These are phyloP conservation scores for Metarhizium brunneum DNA, from an alignment of 2,329 filamentous ascomycete genomes.

Conservation along the genomic window DNA sequence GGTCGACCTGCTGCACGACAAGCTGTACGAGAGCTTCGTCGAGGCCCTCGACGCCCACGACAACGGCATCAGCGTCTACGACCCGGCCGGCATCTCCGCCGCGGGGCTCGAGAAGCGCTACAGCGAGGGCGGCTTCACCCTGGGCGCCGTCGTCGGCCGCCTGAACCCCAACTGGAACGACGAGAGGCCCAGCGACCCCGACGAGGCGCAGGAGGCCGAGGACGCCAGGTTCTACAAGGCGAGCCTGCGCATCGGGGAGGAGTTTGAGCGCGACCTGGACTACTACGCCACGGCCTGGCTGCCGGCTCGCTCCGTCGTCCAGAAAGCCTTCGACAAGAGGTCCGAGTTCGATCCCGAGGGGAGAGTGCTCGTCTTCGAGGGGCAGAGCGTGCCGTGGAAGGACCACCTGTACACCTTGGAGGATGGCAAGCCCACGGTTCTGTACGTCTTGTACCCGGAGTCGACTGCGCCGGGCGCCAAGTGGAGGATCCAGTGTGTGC, in stretches of 20 bases:
- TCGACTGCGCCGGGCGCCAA: conserved; percentile 64
- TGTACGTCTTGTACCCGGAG: conserved; percentile 91
- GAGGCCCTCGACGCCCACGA: conserved; percentile 97
- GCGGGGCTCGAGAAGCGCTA: conserved; percentile 76
- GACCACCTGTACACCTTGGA: conserved; percentile 91
- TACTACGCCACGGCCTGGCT: conserved; percentile 74
- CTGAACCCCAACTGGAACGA: conserved; percentile 80
- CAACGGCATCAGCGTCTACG: conserved; percentile 83
- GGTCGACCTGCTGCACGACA: conserved; percentile 69
- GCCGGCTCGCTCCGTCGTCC: conserved; percentile 73
- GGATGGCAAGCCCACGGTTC: conserved; percentile 46
- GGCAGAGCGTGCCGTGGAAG: conserved; percentile 82
- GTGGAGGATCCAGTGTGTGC: conserved; percentile 93
- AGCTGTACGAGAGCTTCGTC: conserved; percentile 87
- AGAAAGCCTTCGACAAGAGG: conserved; percentile 63
- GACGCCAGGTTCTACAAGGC: conserved; percentile 72
- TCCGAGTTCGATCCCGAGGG: conserved; percentile 61
- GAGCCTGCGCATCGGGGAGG: conserved; percentile 75
- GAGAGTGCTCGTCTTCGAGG: conserved; percentile 70
- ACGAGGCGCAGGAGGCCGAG: conserved; percentile 58
- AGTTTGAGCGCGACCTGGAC: conserved; percentile 74
- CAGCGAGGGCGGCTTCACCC: conserved; percentile 70
- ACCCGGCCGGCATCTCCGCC: conserved; percentile 56
- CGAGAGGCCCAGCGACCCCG: conserved; percentile 38
- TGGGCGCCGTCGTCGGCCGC: conserved; percentile 74